phyloP scores from a whole-genome alignment of 495 filamentous ascomycete species.

The Cladorrhinum samala region DNA sequence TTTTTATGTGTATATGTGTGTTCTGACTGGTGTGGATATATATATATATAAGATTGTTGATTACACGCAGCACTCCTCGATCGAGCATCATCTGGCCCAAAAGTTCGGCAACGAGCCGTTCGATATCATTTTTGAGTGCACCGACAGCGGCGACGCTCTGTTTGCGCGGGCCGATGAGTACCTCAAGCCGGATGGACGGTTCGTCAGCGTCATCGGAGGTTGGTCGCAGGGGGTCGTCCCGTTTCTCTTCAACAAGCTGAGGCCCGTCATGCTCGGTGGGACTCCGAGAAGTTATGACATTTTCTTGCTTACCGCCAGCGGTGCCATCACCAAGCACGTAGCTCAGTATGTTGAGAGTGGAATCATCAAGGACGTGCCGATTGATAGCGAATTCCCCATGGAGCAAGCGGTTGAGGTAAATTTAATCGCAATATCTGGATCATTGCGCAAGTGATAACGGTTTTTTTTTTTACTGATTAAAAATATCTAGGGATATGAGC shows the following conservation, averaged over 20 bases:
- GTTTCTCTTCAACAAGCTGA: conserved; percentile 26
- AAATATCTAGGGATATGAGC: conserved; percentile 24
- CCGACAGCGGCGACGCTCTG: conserved; percentile 27
- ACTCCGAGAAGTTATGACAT: conserved; percentile 31
- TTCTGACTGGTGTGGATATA: no score
- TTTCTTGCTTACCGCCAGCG: conserved; percentile 25
- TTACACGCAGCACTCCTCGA: conserved; percentile 22
- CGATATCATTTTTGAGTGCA: conserved; percentile 37
- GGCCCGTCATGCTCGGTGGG: conserved; percentile 33
- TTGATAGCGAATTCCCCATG: conserved; percentile 36
- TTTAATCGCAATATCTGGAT: no score
- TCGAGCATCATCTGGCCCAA: conserved; percentile 23
- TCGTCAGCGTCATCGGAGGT: conserved; percentile 33
- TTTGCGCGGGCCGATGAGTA: conserved; percentile 28
- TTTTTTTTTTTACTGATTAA: neutral
- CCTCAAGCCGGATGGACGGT: conserved; percentile 31
- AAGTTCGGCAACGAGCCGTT: conserved; percentile 26
- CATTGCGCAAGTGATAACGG: no score
- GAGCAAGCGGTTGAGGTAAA: conserved; percentile 25
- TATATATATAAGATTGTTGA: conserved; percentile 30
- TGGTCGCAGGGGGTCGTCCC: conserved; percentile 24
- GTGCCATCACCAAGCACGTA: conserved; percentile 20
- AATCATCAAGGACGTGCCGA: conserved; percentile 22
- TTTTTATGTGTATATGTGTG: no score
- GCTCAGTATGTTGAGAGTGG: conserved; percentile 25